Conservation (phyloP, 352 stramenopile genomes). For the Pythium pyrilobum region DNA sequence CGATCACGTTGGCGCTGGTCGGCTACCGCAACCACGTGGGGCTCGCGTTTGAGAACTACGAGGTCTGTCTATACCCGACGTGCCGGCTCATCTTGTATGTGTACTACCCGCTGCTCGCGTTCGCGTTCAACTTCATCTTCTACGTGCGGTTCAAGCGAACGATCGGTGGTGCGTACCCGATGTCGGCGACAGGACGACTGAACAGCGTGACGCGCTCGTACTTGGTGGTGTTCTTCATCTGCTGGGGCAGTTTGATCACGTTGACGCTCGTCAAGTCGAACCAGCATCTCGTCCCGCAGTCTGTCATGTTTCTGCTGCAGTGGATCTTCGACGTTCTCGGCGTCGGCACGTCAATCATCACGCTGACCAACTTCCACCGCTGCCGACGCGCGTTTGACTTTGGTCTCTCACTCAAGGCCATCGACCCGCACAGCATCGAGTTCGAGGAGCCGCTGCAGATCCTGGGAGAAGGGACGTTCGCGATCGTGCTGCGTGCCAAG, state of each 20-base stretch:
- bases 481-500: constrained; percentile 64
- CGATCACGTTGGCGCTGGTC: constrained; percentile 54
- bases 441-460: constrained; percentile 77
- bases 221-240: constrained; percentile 64
- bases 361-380: constrained; percentile 68
- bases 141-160: constrained; percentile 74
- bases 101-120: constrained; percentile 68
- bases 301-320: constrained; percentile 43
- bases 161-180: constrained; percentile 66
- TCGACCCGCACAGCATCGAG: constrained; percentile 68
- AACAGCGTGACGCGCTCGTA: constrained; percentile 73
- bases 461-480: constrained; percentile 76
- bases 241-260: constrained; percentile 67
- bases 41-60: constrained; percentile 30
- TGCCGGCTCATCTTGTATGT: constrained; percentile 71
- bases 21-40: constrained; percentile 35
- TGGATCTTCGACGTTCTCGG: constrained; percentile 67
- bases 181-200: constrained; percentile 51
- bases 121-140: constrained; percentile 74
- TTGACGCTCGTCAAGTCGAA: constrained; percentile 45
- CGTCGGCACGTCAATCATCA: constrained; percentile 60
- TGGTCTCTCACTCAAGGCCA: constrained; percentile 70
- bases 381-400: constrained; percentile 75
- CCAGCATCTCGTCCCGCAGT: constrained; percentile 17
- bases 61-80: constrained; percentile 60